phyloP scores from a whole-genome alignment of 2,329 filamentous ascomycete genomes.

The Penicillium sp. region DNA sequence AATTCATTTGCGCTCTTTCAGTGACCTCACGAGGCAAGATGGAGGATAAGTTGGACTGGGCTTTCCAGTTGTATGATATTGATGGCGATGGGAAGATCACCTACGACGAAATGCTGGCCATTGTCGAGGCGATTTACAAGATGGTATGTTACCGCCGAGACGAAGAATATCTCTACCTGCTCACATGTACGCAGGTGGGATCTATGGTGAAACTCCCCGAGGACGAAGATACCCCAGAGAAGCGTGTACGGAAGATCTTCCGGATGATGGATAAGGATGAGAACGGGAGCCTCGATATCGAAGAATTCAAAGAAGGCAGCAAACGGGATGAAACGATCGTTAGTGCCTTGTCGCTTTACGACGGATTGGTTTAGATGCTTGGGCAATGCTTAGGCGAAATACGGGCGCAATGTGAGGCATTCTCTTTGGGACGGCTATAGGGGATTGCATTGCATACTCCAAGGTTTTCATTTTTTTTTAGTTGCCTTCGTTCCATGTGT shows the following conservation, averaged over 20 bases:
- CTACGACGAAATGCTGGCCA: conserved; percentile 98
- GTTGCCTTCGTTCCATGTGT: conserved; percentile 6
- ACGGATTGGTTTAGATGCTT: conserved; percentile 74
- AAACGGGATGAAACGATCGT: conserved; percentile 99
- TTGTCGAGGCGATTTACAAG: conserved; percentile 99
- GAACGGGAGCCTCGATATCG: conserved; percentile 94
- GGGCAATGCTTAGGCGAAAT: conserved; percentile 19
- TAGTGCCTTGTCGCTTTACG: conserved; percentile 92
- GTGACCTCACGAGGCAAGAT: conserved; percentile 97
- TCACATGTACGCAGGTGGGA: conserved; percentile 66
- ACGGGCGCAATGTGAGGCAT: conserved; percentile 21
- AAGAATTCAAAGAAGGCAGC: conserved; percentile 98
- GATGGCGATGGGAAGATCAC: conserved; percentile 98
- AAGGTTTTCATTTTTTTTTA: background rate
- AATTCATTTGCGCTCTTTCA: conserved; percentile 97
- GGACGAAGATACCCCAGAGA: conserved; percentile 98
- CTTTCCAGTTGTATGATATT: conserved; percentile 98
- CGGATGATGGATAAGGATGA: conserved; percentile 99
- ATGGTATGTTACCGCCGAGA: conserved; percentile 65
- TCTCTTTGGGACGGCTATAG: conserved; percentile 7
- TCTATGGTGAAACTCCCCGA: conserved; percentile 99
- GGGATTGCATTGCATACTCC: conserved; percentile 7
- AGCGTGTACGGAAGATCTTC: conserved; percentile 97
- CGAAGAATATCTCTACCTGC: no score
- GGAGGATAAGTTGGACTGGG: conserved; percentile 99